A percentile compares a stretch with the other conserved stretches of the same genome.
phyloP scores from a whole-genome alignment of 495 filamentous ascomycete species.

The Cladorrhinum samala region DNA sequence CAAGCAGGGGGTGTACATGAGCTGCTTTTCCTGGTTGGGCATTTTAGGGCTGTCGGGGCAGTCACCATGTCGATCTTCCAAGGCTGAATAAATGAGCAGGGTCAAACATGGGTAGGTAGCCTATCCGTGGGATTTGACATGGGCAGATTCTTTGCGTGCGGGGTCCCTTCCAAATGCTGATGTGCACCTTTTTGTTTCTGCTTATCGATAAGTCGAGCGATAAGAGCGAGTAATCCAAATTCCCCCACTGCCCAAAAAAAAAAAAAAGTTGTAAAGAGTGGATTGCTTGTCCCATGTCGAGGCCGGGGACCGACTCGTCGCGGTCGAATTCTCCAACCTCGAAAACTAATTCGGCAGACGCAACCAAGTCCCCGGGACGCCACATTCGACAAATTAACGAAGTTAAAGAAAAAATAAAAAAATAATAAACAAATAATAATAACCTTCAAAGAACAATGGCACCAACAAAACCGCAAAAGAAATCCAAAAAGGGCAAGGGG shows the following conservation, averaged over 20 bases:
- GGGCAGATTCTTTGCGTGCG: not conserved
- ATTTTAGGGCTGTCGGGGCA: too few species aligned
- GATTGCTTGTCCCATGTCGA: not conserved
- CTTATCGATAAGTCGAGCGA: not conserved
- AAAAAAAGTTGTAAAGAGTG: not conserved
- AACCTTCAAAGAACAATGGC: conserved; percentile 35
- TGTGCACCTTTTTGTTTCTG: not conserved
- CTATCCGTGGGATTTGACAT: too few species aligned
- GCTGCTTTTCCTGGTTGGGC: too few species aligned
- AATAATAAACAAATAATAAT: too few species aligned
- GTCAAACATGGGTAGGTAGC: too few species aligned
- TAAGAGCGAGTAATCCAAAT: too few species aligned
- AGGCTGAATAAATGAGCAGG: too few species aligned
- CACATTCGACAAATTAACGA: too few species aligned
- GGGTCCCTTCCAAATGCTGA: not conserved
- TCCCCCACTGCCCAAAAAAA: too few species aligned
- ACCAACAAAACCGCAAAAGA: conserved; percentile 39
- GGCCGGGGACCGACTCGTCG: not conserved
- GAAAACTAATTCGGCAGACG: not conserved
- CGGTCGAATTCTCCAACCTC: not conserved
- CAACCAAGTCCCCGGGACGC: not conserved
- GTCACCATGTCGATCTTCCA: too few species aligned
- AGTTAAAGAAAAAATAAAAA: too few species aligned
- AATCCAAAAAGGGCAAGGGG: conserved; percentile 27
- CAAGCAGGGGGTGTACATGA: too few species aligned